Evolutionary conservation across 257 asterid genomes (phyloP), one percentile per base, ranked within the genome.

Genomic region (Leptodermis oblonga): DNA sequence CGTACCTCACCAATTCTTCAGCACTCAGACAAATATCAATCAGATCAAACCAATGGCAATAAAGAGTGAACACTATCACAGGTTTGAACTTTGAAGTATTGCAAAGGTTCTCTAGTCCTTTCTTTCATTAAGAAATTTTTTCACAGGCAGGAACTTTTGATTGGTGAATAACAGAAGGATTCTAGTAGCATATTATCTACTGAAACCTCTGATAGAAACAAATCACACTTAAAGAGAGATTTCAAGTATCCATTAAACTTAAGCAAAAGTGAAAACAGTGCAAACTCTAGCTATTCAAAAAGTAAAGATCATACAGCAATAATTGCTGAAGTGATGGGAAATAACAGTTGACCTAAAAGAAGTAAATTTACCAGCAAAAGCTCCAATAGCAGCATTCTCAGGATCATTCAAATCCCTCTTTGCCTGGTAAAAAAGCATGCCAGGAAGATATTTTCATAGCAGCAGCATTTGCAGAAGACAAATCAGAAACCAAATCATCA

Each of bases 331-430:
- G 7, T 6, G 10, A 41, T 42, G 52, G 28, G 28, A 61, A 43
- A 34, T 0, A 15, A 14, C 22, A 48, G 28, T 41, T 25, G 25
- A 54, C 59, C 41, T 25, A 12, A 26, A 30, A 48, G 79, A 67
- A 69, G 65, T 63, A 11, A 58, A 26, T 15, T 81, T 83, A 93
- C 99, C 98, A 39, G 98, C 93, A 83, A 93, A 93, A 49, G 98
- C 96, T 62, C 98, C 98, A 22, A 93, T 81, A 36, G 88, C 75
- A 51, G 99, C 96, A 82, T 84, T 93, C 77, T 93, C 99, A 65
- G 94, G 94, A 85, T 86, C 97, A 58, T 87, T 86, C 71, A 93
- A 81, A 69, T 93, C 99, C 80, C 99, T 93, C 83, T 79, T 86
- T 48, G 97, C 97, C 98, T 93, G 86, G 72, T 75, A 20, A 43